Evolutionary conservation across 495 filamentous ascomycete genomes (phyloP), one percentile per base, ranked within the genome.

Genomic region (Lophium mytilinum): DNA sequence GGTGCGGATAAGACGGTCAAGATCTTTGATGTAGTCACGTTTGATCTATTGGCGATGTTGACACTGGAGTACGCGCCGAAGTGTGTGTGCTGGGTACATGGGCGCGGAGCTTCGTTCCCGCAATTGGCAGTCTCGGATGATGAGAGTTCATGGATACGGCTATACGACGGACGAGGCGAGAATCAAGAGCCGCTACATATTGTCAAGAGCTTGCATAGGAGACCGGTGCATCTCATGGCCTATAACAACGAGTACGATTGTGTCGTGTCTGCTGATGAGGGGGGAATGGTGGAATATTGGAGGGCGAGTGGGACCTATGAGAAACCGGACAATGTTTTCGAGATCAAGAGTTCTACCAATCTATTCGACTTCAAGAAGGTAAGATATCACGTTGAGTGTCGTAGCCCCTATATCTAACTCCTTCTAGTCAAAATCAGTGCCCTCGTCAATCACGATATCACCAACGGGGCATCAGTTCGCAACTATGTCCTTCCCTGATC

Each of bases 271-370:
- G 85, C 82, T 0, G 94, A 97, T 62, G 86, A 95, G 60, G 80
- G 82, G 36, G 92, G 93, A 10, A 96, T 97, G 94, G 66, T 99
- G 14, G 93, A 99, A 69, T 99, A 99, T 69, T 99, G 93, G 93
- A 76, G 78, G 49, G 89, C 93, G 1, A 81, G 80, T 55, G 81
- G 80, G 9, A 81, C 75, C 14, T 96, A 90, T 61, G 90, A 93
- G 66, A 96, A 96, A 65, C 93, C 93, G 0, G 84, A 90, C 60
- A 88, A 83, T 53, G 90, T 99, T 15, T 99, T 94, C 66, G 78
- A 87, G 47, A 86, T 86, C 65, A 99, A 99, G 68, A 93, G 88
- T 66, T 84, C 84, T 3, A 99, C 93, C 10, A 89, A 87, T 53
- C 78, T 99, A 2, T 97, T 99, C 68, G 92, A 94, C 36, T 99